Base-by-base conservation (phyloP, 768 basidiomycete genomes). In the Pleurotus tuber-regium region DNA sequence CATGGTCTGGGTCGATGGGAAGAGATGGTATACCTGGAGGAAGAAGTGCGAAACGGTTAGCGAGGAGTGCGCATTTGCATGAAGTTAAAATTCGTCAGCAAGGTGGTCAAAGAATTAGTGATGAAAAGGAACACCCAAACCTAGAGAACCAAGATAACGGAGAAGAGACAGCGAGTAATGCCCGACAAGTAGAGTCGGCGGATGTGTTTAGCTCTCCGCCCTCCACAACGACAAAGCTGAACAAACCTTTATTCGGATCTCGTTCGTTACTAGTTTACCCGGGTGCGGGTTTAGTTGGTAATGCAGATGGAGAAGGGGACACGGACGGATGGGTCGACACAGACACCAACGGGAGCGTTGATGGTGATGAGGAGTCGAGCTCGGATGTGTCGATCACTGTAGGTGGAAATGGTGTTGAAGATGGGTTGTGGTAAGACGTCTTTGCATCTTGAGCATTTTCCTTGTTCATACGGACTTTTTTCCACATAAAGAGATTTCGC, bases 241-340 rank as follows among this genome's bases (percentile, higher is more conserved):
- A 33, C n/a, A 41, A 26, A 11, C 18, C 10, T n/a, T 41, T 54
- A 11, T 31, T 43, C 6, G 12, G 30, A 24, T 25, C 23, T 29
- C 25, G 26, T 19, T 26, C 18, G 16, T 12, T 31, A 3, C 23
- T n/a, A n/a, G 31, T n/a, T 25, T 16, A 24, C 11, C 39, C 24
- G 12, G 48, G 48, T 31, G 40, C 38, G 12, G 24, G 43, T 30
- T 12, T 44, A 14, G 14, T n/a, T 16, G 16, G 28, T 36, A n/a
- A n/a, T 11, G 18, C 19, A 4, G n/a, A 40, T 16, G 44, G 21
- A 4, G 42, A 28, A 29, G 39, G 31, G 2, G 53, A 57, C 12
- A 44, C 41, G 18, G 56, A 57, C 43, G 39, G 18, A 4, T 57
- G 56, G 56, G 54, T 57, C 19, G 56, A 57, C 39, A 57, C 56